Conservation (phyloP, 805 yeast genomes). For the Hanseniaspora meyeri region DNA sequence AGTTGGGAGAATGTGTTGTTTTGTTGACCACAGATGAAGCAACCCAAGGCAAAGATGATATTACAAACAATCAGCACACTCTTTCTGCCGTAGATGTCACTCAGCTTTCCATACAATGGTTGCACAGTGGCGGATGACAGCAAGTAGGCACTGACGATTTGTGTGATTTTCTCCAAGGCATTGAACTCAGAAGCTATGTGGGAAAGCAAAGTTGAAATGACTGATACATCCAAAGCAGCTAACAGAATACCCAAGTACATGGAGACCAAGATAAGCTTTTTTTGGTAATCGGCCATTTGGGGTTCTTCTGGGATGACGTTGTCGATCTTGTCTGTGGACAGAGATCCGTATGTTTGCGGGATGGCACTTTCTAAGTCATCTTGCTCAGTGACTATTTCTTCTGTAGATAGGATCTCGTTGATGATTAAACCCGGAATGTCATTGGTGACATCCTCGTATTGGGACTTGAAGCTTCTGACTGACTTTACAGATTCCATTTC, state of each 20-base stretch:
- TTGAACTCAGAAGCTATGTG: constrained; percentile 58
- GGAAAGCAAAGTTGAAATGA: constrained; percentile 53
- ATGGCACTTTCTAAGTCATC: not conserved
- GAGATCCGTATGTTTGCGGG: not conserved
- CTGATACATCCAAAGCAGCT: constrained; percentile 56
- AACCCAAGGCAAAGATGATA: constrained; percentile 44
- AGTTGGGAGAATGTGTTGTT: constrained; percentile 37
- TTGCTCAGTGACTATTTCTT: constrained; percentile 16
- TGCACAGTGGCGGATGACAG: constrained; percentile 61
- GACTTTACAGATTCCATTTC: constrained; percentile 9
- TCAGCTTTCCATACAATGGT: constrained; percentile 57
- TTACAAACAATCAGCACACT: constrained; percentile 41
- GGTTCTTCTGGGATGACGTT: not conserved
- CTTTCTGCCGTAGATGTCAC: constrained; percentile 62
- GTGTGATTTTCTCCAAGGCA: constrained; percentile 49
- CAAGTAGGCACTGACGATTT: constrained; percentile 64
- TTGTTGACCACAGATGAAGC: constrained; percentile 40
- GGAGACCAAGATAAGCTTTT: constrained; percentile 30
- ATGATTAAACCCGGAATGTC: constrained; percentile 29
- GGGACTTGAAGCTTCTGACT: constrained; percentile 10
- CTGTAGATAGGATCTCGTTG: constrained; percentile 23
- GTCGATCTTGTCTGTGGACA: constrained; percentile 1
- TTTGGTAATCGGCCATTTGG: constrained; percentile 16
- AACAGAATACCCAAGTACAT: constrained; percentile 40
- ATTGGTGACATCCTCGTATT: constrained; percentile 25